A percentile compares a stretch with the other conserved stretches of the same genome.
phyloP scores from a whole-genome alignment of 306 rosid species.

The Sphenostylis stenocarpa region DNA sequence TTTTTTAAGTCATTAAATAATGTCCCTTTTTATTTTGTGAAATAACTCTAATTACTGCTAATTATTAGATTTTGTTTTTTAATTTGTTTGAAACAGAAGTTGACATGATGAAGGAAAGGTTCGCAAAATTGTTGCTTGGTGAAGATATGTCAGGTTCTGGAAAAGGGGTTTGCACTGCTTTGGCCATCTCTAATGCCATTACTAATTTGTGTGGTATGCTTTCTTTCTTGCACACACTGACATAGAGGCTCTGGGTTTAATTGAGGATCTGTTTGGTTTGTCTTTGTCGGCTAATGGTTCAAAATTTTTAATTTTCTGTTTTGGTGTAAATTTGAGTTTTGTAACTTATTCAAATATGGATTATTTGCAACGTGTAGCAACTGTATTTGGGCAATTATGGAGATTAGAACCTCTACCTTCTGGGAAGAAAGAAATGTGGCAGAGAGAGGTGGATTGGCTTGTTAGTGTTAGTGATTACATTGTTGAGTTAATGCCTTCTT shows the following conservation, averaged over 20 bases:
- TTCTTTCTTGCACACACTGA: background rate
- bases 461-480: slow-evolving; percentile 83
- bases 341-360: slow-evolving; percentile 1
- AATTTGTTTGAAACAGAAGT: slow-evolving; percentile 45
- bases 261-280: slow-evolving; percentile 5
- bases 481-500: slow-evolving; percentile 77
- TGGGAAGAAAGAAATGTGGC: slow-evolving; percentile 83
- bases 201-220: slow-evolving; percentile 89
- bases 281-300: background rate
- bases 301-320: background rate
- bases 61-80: background rate
- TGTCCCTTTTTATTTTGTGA: background rate
- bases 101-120: slow-evolving; percentile 93
- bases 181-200: slow-evolving; percentile 92
- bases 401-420: slow-evolving; percentile 73
- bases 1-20: slow-evolving; percentile 3
- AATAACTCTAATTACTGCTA: slow-evolving; percentile 8
- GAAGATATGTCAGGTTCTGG: slow-evolving; percentile 99
- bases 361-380: slow-evolving; percentile 51
- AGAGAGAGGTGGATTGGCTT: slow-evolving; percentile 87
- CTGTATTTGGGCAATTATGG: slow-evolving; percentile 93
- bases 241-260: background rate
- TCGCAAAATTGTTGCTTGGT: slow-evolving; percentile 88
- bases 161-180: slow-evolving; percentile 88
- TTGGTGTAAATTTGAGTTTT: background rate